These are phyloP conservation scores for Phtheirospermum japonicum DNA, from an alignment of 257 asterid species.

Conservation along the genomic window DNA sequence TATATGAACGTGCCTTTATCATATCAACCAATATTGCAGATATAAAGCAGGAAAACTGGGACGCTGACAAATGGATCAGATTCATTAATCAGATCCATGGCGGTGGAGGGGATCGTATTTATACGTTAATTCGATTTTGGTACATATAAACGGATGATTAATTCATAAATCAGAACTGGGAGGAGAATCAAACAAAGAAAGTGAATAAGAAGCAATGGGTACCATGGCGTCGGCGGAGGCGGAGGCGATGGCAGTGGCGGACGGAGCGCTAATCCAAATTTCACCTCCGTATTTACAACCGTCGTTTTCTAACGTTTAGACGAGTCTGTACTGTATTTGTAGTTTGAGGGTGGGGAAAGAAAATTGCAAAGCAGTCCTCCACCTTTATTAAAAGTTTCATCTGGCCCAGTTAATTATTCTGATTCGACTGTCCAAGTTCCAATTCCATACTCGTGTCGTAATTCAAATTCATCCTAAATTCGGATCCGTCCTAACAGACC, in stretches of 20 bases:
- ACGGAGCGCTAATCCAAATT: constrained; percentile 22
- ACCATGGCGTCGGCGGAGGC: constrained; percentile 34
- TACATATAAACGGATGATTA: constrained; percentile 2
- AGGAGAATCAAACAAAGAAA: constrained; percentile 5
- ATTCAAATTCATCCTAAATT: no score
- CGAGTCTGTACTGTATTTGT: background rate
- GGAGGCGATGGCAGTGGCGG: constrained; percentile 18
- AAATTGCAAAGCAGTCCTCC: constrained; percentile 21
- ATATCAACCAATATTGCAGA: no score
- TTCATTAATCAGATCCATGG: no score
- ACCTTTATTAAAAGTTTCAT: constrained; percentile 10
- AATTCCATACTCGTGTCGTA: no score
- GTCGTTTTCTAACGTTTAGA: constrained; percentile 1
- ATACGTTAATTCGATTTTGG: constrained; percentile 21
- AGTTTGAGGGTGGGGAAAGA: background rate
- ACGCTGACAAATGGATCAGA: no score
- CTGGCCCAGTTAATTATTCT: constrained; percentile 3
- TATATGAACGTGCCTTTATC: no score
- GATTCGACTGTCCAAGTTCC: no score
- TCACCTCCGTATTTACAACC: constrained; percentile 22
- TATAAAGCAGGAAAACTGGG: no score
- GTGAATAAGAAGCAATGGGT: background rate
- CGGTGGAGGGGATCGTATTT: constrained; percentile 9
- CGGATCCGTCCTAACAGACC: no score
- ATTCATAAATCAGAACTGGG: background rate